Conservation (phyloP, 2,329 filamentous ascomycete species). For the Pyrenochaeta sp. region DNA sequence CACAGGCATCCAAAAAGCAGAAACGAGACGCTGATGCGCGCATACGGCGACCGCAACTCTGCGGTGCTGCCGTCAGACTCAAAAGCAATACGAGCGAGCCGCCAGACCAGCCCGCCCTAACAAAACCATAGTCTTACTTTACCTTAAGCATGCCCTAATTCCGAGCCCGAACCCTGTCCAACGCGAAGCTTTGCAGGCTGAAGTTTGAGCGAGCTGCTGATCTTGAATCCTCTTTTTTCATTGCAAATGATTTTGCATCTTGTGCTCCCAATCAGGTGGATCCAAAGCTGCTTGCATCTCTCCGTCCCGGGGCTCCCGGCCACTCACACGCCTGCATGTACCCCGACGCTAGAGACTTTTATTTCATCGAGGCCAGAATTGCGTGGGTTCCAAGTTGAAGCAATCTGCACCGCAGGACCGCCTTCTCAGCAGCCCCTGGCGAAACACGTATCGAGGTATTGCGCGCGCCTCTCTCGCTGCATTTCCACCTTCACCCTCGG, state of each 20-base stretch:
- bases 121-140: slow-evolving; percentile 39
- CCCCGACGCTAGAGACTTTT: slow-evolving; percentile 30
- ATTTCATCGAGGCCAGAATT: slow-evolving; percentile 34
- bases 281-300: slow-evolving; percentile 31
- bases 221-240: slow-evolving; percentile 41
- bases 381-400: slow-evolving; percentile 45
- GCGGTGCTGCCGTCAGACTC: slow-evolving; percentile 37
- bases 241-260: slow-evolving; percentile 42
- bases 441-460: slow-evolving; percentile 45
- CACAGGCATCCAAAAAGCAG: slow-evolving; percentile 22
- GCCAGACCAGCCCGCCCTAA: slow-evolving; percentile 31
- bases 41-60: slow-evolving; percentile 24
- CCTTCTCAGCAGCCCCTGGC: slow-evolving; percentile 43
- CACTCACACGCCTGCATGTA: slow-evolving; percentile 30
- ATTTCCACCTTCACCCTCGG: slow-evolving; percentile 16
- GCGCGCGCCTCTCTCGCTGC: slow-evolving; percentile 24
- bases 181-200: slow-evolving; percentile 45
- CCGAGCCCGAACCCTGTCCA: slow-evolving; percentile 48
- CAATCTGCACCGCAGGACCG: slow-evolving; percentile 50
- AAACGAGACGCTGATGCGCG: slow-evolving; percentile 21
- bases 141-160: slow-evolving; percentile 44
- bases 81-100: slow-evolving; percentile 43
- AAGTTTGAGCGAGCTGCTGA: slow-evolving; percentile 43
- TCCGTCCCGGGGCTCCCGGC: slow-evolving; percentile 26
- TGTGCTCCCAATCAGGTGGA: slow-evolving; percentile 40